Evolutionary conservation across 2,329 filamentous ascomycete species (phyloP).

Genomic region (Fusarium duplospermum): DNA sequence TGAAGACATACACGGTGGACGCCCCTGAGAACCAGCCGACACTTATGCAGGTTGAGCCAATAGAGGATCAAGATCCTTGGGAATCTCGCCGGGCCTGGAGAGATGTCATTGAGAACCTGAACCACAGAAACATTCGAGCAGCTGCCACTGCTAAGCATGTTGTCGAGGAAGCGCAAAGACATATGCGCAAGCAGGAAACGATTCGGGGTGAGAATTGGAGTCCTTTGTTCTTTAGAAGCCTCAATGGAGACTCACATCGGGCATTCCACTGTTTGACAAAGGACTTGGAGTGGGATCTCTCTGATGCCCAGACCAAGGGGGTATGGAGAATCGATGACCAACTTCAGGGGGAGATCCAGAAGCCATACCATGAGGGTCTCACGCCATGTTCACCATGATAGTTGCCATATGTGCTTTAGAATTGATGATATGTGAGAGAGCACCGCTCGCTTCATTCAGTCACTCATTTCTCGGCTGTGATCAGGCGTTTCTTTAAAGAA

Average conservation of each 20-base stretch:
- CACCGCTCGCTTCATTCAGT: background rate
- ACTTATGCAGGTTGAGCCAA: background rate
- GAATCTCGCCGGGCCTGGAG: constrained; percentile 86
- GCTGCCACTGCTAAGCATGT: constrained; percentile 79
- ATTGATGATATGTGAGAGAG: background rate
- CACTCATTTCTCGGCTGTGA: background rate
- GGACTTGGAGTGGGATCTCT: background rate
- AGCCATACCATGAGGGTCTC: background rate
- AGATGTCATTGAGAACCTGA: constrained; percentile 78
- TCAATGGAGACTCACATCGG: background rate
- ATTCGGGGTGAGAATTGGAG: constrained; percentile 50
- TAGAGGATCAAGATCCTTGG: constrained; percentile 80
- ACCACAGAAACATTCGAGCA: constrained; percentile 77
- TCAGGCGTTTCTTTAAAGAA: background rate
- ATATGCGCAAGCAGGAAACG: constrained; percentile 76
- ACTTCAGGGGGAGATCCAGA: background rate
- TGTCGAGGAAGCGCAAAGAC: constrained; percentile 85
- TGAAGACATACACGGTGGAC: background rate
- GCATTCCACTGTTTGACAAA: background rate
- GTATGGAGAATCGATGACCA: background rate
- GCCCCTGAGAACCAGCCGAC: background rate
- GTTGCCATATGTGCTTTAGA: background rate
- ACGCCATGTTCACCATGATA: background rate
- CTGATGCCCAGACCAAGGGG: background rate
- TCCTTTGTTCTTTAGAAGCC: constrained; percentile 21